These are phyloP conservation scores for Myriosclerotinia curreyana DNA, from an alignment of 2,329 filamentous ascomycete species.

Conservation along the genomic window DNA sequence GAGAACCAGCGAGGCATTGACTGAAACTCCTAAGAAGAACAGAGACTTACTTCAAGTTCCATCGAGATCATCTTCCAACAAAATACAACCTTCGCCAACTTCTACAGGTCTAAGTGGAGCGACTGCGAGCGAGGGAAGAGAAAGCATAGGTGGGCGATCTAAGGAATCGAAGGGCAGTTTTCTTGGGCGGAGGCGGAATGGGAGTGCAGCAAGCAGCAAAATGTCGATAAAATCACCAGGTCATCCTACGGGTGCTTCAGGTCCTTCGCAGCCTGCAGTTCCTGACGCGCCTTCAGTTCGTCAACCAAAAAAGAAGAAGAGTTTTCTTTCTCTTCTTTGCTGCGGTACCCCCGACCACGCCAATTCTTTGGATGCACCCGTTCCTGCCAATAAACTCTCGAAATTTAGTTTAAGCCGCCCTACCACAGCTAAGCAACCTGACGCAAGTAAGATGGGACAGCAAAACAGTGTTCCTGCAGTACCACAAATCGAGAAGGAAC, in stretches of 20 bases:
- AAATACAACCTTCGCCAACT: conserved; percentile 57
- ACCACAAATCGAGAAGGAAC: conserved; percentile 36
- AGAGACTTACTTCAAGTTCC: conserved; percentile 56
- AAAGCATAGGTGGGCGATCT: conserved; percentile 62
- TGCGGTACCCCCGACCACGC: conserved; percentile 45
- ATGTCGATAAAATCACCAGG: conserved; percentile 50
- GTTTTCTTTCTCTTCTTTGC: conserved; percentile 48
- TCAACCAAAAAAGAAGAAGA: conserved; percentile 42
- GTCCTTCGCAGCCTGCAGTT: conserved; percentile 38
- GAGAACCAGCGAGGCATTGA: conserved; percentile 30
- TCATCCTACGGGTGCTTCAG: conserved; percentile 42
- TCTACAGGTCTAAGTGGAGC: conserved; percentile 59
- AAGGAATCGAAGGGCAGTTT: conserved; percentile 65
- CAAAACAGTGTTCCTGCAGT: conserved; percentile 24
- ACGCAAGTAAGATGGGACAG: conserved; percentile 27
- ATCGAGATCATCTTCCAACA: conserved; percentile 60
- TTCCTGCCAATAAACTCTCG: conserved; percentile 47
- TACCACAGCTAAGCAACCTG: conserved; percentile 37
- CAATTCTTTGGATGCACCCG: conserved; percentile 42
- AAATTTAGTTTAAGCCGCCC: conserved; percentile 41
- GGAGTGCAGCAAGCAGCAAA: conserved; percentile 63
- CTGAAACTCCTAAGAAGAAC: conserved; percentile 42
- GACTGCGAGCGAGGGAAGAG: conserved; percentile 57
- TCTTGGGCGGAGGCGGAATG: conserved; percentile 60
- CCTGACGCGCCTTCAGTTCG: conserved; percentile 35